These are phyloP conservation scores for Priceomyces castillae DNA, from an alignment of 805 yeast genomes.

Conservation along the genomic window DNA sequence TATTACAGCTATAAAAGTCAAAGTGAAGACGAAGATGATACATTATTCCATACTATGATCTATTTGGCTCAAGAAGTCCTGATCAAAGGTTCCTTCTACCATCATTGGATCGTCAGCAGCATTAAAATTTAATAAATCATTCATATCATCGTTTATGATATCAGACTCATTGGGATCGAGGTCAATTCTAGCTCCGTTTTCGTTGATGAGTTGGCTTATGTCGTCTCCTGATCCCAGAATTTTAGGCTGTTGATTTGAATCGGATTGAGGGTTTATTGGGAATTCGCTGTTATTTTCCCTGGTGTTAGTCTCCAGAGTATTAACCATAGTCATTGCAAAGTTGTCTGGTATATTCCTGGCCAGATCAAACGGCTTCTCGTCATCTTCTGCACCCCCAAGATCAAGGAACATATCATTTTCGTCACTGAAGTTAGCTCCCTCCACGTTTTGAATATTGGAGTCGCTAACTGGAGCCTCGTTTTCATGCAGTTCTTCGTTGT, in stretches of 20 bases:
- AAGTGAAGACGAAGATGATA: conserved; percentile 1
- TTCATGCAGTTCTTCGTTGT: conserved; percentile 1
- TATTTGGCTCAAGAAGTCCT: conserved; percentile 31
- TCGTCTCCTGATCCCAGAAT: conserved; percentile 12
- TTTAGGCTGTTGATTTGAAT: neutral
- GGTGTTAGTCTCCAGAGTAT: neutral
- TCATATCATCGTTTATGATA: conserved; percentile 26
- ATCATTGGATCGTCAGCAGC: conserved; percentile 28
- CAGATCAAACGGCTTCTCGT: neutral
- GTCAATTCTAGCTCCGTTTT: conserved; percentile 8
- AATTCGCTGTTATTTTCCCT: neutral
- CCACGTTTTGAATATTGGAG: neutral
- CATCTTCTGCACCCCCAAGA: neutral
- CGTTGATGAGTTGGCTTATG: conserved; percentile 19
- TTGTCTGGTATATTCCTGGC: conserved; percentile 3
- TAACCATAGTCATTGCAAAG: conserved; percentile 8
- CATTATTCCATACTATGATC: conserved; percentile 25
- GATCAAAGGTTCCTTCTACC: conserved; percentile 28
- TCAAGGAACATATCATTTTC: conserved; percentile 10
- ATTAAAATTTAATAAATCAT: conserved; percentile 32
- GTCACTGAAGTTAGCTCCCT: conserved; percentile 3
- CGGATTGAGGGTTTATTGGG: neutral
- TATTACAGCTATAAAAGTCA: neutral
- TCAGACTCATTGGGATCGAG: conserved; percentile 11
- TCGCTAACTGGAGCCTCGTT: neutral